Evolutionary conservation across 495 filamentous ascomycete species (phyloP), one percentile per base, ranked within the genome.

Genomic region (Aspergillus avenaceus): DNA sequence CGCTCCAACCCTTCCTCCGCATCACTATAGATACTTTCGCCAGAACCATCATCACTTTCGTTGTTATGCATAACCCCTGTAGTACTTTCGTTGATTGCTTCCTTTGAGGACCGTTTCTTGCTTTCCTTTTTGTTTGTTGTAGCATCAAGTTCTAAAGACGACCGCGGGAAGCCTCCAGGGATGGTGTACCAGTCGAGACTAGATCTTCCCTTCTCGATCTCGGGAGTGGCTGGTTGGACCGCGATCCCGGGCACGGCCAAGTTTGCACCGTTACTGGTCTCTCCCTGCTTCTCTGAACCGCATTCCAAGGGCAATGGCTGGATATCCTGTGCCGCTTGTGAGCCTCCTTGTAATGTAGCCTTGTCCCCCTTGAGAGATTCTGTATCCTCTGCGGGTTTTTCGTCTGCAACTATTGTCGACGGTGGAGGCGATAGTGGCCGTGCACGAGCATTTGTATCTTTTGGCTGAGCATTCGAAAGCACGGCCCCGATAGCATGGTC

Each of bases 21-120:
- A 75, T 96, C 91, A 59, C 88, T 93, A 65, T 92, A 96, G 41
- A 92, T 77, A 64, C 87, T 92, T 25, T 76, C 71, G 22, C 73
- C 72, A 26, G 72, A 75, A n/a, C 83, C 81, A 24, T 73, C 75
- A 38, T 74, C 75, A 6, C 65, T 66, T 31, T 72, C 67, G 18
- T 59, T 60, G 24, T 59, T 63, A 21, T 62, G 49, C n/a, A n/a
- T n/a, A n/a, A n/a, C n/a, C n/a, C n/a, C n/a, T n/a, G n/a, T n/a
- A 16, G 57, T 23, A 0, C 49, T 53, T 24, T 57, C 49, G 14
- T 56, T 43, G 9, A 53, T 49, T 27, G 48, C 47, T 9, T 50
- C 31, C 3, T 26, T 13, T 8, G 29, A 21, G n/a, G 51, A 47
- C 38, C 24, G 36, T 7, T 41, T 40, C 38, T 51, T 54, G 5